phyloP scores from a whole-genome alignment of 352 stramenopile species.

The Hyaloperonospora arabidopsidis region DNA sequence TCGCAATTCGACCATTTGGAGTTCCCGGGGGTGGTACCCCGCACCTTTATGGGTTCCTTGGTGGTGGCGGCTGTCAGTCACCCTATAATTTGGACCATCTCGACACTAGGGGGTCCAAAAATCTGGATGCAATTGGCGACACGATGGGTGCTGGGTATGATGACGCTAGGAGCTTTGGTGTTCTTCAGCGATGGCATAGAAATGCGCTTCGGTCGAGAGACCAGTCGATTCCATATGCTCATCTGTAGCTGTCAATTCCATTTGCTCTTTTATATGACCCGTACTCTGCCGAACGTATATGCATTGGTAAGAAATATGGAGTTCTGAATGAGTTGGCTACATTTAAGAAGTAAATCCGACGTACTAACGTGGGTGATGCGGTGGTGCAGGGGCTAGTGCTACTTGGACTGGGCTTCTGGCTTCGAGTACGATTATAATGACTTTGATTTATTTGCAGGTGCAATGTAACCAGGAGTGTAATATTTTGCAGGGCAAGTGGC shows the following conservation, averaged over 20 bases:
- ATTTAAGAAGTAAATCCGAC: background rate
- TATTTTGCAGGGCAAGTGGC: constrained; percentile 28
- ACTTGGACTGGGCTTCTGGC: constrained; percentile 50
- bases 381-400: constrained; percentile 48
- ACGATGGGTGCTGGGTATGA: constrained; percentile 50
- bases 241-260: constrained; percentile 94
- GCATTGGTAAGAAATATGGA: constrained; percentile 60
- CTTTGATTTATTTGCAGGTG: background rate
- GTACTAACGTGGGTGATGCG: background rate
- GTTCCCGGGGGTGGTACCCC: constrained; percentile 96
- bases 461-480: constrained; percentile 1
- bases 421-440: constrained; percentile 28
- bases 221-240: constrained; percentile 72
- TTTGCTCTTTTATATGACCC: constrained; percentile 94
- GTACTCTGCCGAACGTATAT: constrained; percentile 97
- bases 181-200: constrained; percentile 58
- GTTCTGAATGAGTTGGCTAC: no score
- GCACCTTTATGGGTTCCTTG: constrained; percentile 93
- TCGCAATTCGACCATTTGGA: constrained; percentile 92
- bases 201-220: constrained; percentile 49
- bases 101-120: constrained; percentile 29
- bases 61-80: constrained; percentile 38
- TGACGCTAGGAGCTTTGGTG: constrained; percentile 47
- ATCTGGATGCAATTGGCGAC: constrained; percentile 52
- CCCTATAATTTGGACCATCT: constrained; percentile 34